Conservation (phyloP, 2,329 filamentous ascomycete species). For the Thermothelomyces thermophilus region DNA sequence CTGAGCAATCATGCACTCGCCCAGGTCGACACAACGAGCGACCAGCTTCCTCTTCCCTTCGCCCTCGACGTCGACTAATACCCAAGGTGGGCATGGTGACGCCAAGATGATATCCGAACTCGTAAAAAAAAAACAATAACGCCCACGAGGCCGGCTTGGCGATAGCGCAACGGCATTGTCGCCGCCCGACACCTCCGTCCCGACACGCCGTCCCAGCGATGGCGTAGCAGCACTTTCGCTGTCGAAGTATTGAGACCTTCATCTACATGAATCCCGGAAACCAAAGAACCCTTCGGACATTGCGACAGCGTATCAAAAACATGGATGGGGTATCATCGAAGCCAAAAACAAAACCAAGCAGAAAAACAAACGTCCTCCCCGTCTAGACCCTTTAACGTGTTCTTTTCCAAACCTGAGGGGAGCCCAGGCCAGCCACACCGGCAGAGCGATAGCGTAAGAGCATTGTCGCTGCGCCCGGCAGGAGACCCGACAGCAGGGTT, state of each 20-base stretch:
- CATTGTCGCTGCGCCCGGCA: conserved; percentile 31
- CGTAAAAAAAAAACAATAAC: conserved; percentile 26
- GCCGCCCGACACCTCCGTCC: conserved; percentile 38
- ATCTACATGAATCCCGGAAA: neutral
- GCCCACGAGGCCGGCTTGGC: conserved; percentile 42
- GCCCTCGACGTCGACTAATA: neutral
- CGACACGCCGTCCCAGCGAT: conserved; percentile 49
- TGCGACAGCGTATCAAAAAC: conserved; percentile 46
- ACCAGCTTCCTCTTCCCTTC: neutral
- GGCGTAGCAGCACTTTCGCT: conserved; percentile 51
- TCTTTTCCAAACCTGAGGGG: neutral
- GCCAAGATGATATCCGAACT: neutral
- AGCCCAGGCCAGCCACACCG: conserved; percentile 10
- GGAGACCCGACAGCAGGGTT: conserved; percentile 5
- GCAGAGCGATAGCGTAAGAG: conserved; percentile 33
- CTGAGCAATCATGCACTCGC: neutral
- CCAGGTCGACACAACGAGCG: neutral
- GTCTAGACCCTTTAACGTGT: neutral
- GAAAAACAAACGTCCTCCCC: conserved; percentile 1
- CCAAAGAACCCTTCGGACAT: conserved; percentile 15
- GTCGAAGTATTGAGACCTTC: conserved; percentile 36
- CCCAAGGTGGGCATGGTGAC: neutral
- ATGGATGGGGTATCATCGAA: conserved; percentile 49
- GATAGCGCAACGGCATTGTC: conserved; percentile 53
- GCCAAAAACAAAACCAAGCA: conserved; percentile 18